phyloP scores from a whole-genome alignment of 345 rosid species.

The Atalantia buxifolia region DNA sequence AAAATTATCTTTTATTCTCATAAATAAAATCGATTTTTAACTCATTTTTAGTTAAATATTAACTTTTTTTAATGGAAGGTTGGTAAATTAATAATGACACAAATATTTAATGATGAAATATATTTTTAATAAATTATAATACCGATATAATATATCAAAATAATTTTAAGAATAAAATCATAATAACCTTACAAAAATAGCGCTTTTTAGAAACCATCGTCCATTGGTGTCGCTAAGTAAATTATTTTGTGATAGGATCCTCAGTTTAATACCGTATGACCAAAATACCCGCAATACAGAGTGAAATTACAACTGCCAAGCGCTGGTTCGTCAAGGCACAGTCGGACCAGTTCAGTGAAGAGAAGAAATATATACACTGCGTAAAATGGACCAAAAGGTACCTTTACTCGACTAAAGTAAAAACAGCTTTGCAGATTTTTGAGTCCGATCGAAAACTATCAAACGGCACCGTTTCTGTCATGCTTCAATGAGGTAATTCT shows the following conservation, averaged over 20 bases:
- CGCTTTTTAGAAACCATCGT: neutral
- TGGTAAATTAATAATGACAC: fast-evolving
- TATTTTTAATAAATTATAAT: too few relatives aligned
- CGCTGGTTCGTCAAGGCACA: neutral
- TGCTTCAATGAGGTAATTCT: neutral
- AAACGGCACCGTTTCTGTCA: neutral
- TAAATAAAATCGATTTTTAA: fast-evolving
- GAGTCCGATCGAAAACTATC: neutral
- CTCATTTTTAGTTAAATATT: too few relatives aligned
- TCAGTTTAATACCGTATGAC: neutral
- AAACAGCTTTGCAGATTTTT: neutral
- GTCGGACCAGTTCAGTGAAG: neutral
- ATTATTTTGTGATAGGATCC: neutral
- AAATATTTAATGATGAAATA: too few relatives aligned
- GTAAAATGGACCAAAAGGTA: neutral
- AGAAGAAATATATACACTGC: neutral
- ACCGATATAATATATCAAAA: fast-evolving
- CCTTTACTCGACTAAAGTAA: neutral
- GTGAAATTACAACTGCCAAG: neutral
- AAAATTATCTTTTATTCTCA: too few relatives aligned
- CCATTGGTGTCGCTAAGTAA: too few relatives aligned
- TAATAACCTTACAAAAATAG: neutral
- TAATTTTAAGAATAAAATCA: fast-evolving
- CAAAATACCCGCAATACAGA: neutral
- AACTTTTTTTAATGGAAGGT: fast-evolving